Percentiles rank a stretch among this genome's conserved stretches.
phyloP scores from a whole-genome alignment of 345 rosid genomes.

The Gossypium mustelinum region DNA sequence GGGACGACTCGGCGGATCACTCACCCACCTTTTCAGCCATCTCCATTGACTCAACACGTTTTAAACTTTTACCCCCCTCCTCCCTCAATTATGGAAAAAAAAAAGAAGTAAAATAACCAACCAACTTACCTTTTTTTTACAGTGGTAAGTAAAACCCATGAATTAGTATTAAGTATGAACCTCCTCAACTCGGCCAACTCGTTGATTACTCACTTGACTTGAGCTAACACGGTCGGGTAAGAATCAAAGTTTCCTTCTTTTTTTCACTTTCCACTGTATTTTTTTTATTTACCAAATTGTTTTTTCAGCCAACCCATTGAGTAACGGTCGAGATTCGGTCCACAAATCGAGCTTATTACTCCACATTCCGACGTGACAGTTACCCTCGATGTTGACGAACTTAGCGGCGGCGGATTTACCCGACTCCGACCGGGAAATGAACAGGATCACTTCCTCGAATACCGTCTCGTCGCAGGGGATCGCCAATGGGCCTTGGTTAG shows the following conservation, averaged over 20 bases:
- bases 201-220: not conserved
- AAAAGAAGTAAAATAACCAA: not conserved
- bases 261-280: not conserved
- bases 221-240: not conserved
- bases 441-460: slow-evolving; percentile 3
- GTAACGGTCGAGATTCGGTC: slow-evolving; percentile 9
- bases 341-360: not conserved
- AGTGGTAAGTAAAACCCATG: not conserved
- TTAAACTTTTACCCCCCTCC: not conserved
- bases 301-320: not conserved
- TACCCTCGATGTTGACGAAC: not conserved
- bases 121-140: not conserved
- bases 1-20: slow-evolving; percentile 4
- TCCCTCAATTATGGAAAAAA: not conserved
- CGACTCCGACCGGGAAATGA: not conserved
- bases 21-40: slow-evolving; percentile 1
- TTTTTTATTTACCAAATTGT: not conserved
- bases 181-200: not conserved
- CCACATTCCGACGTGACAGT: not conserved
- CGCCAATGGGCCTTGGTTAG: slow-evolving; percentile 6
- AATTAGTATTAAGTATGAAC: not conserved
- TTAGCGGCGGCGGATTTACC: not conserved
- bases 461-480: slow-evolving; percentile 4
- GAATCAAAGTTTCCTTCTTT: not conserved
- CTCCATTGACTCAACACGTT: not conserved